Percentiles rank a stretch among this genome's conserved stretches.
These are phyloP conservation scores for Barnettozyma wickerhamii DNA, from an alignment of 805 yeast genomes.

Conservation along the genomic window DNA sequence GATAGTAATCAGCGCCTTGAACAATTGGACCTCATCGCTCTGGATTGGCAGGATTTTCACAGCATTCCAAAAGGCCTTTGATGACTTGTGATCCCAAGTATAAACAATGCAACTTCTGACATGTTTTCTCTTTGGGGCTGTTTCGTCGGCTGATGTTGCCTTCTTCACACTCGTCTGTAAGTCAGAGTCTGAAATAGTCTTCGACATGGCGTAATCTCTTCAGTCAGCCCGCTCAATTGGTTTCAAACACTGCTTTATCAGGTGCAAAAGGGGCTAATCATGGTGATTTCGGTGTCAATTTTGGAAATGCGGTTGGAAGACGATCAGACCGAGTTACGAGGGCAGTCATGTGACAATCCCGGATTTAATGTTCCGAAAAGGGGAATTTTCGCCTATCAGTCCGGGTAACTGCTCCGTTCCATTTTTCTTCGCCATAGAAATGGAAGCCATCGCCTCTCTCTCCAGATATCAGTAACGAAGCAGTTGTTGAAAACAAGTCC, in stretches of 20 bases:
- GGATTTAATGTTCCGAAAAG: not conserved
- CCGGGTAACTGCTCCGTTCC: not conserved
- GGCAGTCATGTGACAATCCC: not conserved
- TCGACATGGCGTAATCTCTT: constrained; percentile 16
- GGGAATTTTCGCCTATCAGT: not conserved
- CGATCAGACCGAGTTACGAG: not conserved
- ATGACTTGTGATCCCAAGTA: constrained; percentile 92
- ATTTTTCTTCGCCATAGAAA: not conserved
- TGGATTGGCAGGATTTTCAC: constrained; percentile 77
- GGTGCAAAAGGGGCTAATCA: not conserved
- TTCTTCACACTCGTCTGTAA: constrained; percentile 48
- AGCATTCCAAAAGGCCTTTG: constrained; percentile 80
- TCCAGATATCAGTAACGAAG: too few species aligned
- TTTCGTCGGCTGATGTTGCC: constrained; percentile 81
- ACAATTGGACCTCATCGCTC: constrained; percentile 76
- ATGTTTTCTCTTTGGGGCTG: constrained; percentile 94
- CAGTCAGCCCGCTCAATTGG: not conserved
- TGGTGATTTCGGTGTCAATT: not conserved
- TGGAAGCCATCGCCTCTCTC: not conserved
- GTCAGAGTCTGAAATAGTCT: constrained; percentile 32
- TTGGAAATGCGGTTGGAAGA: not conserved
- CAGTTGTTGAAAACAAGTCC: not conserved
- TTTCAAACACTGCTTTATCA: not conserved
- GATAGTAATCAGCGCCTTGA: constrained; percentile 78
- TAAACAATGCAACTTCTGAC: constrained; percentile 93